Conservation (phyloP, 192 early-diverging fungal genomes). For the Coemansia sp. region DNA sequence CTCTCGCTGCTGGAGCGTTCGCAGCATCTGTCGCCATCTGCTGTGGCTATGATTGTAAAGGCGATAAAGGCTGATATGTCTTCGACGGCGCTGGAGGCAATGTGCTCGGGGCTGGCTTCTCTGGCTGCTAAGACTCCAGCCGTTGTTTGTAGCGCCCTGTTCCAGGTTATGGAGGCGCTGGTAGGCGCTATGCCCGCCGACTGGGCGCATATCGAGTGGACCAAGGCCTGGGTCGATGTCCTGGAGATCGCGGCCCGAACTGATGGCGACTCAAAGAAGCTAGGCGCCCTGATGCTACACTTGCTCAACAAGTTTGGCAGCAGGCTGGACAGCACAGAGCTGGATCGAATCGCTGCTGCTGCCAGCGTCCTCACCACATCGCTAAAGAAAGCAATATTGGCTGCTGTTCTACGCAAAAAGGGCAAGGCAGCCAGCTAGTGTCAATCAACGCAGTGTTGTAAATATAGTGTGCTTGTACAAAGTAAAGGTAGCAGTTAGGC, state of each 20-base stretch:
- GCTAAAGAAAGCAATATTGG: slow-evolving; percentile 27
- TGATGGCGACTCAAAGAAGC: slow-evolving; percentile 24
- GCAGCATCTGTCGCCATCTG: slow-evolving; percentile 1
- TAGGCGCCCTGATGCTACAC: slow-evolving; percentile 34
- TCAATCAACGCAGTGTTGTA: not conserved
- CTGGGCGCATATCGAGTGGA: not conserved
- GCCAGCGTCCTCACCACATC: slow-evolving; percentile 24
- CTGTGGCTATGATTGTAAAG: slow-evolving; percentile 27
- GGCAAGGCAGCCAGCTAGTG: not conserved
- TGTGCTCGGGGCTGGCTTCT: slow-evolving; percentile 15
- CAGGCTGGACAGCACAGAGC: slow-evolving; percentile 3
- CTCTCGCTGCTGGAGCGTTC: slow-evolving; percentile 19
- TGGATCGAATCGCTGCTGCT: slow-evolving; percentile 20
- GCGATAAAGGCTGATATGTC: slow-evolving; percentile 25
- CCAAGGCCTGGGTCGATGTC: slow-evolving; percentile 19
- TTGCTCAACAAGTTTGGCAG: slow-evolving; percentile 45
- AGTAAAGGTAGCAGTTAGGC: not conserved
- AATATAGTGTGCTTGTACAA: not conserved
- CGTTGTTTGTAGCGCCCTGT: slow-evolving; percentile 3
- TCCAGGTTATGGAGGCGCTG: slow-evolving; percentile 34
- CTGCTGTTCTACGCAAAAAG: slow-evolving; percentile 15
- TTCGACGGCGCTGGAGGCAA: not conserved
- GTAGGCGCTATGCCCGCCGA: slow-evolving; percentile 17
- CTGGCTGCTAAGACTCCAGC: not conserved
- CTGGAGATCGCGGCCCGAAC: slow-evolving; percentile 10